These are phyloP conservation scores for Maudiozyma turicensis DNA, from an alignment of 805 yeast genomes.

Conservation along the genomic window DNA sequence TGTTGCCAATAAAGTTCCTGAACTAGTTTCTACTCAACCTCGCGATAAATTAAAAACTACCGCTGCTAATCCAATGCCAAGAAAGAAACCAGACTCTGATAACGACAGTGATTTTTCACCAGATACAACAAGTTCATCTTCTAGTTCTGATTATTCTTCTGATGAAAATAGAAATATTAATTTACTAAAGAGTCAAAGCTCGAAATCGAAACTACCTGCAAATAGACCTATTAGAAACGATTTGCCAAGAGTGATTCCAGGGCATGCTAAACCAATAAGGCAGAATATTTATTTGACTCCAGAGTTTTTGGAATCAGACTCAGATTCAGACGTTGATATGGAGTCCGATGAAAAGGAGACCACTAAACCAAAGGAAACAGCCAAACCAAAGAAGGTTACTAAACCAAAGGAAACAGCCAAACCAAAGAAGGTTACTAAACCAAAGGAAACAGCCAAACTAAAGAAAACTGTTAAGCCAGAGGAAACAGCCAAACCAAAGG, in stretches of 20 bases:
- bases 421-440: not conserved
- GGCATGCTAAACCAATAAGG: not conserved
- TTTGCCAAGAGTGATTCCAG: not conserved
- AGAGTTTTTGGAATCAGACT: not conserved
- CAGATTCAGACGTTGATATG: not conserved
- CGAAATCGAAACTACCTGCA: not conserved
- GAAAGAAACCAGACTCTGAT: not conserved
- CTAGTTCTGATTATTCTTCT: not conserved
- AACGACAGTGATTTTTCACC: not conserved
- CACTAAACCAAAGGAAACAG: not conserved
- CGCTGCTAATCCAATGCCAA: not conserved
- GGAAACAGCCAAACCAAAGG: not conserved
- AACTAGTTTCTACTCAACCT: not conserved
- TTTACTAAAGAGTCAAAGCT: not conserved
- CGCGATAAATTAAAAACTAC: not conserved
- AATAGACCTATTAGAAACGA: not conserved
- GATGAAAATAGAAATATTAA: not conserved
- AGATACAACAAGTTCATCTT: not conserved
- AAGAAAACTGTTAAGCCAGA: not conserved
- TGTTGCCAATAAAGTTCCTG: conserved; percentile 1
- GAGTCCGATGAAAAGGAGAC: not conserved
- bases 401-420: not conserved
- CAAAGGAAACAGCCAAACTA: not conserved
- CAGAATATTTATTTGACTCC: not conserved
- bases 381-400: not conserved